Base-by-base conservation (phyloP, 805 yeast species). In the Kuraishia cidri region DNA sequence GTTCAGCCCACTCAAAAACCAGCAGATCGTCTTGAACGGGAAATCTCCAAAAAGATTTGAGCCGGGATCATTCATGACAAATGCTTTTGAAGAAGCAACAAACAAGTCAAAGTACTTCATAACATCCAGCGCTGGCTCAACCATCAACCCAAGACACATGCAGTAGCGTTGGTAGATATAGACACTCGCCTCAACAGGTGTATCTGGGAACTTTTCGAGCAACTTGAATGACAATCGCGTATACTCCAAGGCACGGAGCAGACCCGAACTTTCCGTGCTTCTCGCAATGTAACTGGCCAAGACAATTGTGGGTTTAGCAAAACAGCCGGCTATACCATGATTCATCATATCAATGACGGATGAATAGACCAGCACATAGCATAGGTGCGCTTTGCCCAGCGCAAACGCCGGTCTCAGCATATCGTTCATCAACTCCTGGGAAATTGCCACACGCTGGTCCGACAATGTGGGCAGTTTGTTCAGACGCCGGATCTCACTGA, bases 121-220 rank as follows among this genome's bases (percentile, higher is more conserved):
- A 1, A 67, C 42, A 16, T 53, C 60, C 4, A 46, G 37, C 16
- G 56, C 25, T 1, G 75, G 67, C 30, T 66, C 70, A 14, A 61
- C 44, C 33, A 55, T 60, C 4, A 54, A 45, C 3, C 71, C 76
- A 38, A 69, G 37, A 3, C 64, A 51, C 15, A 54, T 42, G 22
- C 63, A 53, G 38, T 69, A 71, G 19, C 54, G 41, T 39, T 64
- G 66, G 38, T 66, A 66, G 6, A 67, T 56, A 16, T 45, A 46
- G 35, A 58, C 58, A 24, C 58, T 56, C 30, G 57, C 48, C 31
- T 58, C 57, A 6, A 63, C 50, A 1, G 32, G 36, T 16, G 60
- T 48, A 2, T 54, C 51, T 2, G 54, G 47, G 18, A 48, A 58
- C 14, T 51, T 29, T 10, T 53, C 59, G n/a, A 66, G 44, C 4